A percentile compares a stretch with the other conserved stretches of the same genome.
phyloP scores from a whole-genome alignment of 495 filamentous ascomycete genomes.

The Pyrenopolyporus hunteri region DNA sequence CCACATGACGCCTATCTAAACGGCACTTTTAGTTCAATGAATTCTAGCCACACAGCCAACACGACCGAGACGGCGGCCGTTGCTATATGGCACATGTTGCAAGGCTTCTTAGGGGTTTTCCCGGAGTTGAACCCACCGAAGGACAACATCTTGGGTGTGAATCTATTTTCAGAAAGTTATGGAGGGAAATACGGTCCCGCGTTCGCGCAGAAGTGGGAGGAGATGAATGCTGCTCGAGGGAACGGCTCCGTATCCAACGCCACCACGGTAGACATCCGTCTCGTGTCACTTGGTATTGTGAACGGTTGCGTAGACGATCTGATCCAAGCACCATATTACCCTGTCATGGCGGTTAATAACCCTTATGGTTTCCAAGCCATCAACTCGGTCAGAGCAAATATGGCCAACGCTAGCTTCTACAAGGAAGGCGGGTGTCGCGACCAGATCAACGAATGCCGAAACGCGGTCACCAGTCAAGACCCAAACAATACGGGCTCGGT shows the following conservation, averaged over 20 bases:
- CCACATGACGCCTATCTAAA: constrained; percentile 50
- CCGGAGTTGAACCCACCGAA: constrained; percentile 66
- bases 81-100: constrained; percentile 73
- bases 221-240: constrained; percentile 62
- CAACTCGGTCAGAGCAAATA: constrained; percentile 48
- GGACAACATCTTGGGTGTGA: constrained; percentile 56
- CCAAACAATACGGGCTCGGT: constrained; percentile 53
- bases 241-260: constrained; percentile 55
- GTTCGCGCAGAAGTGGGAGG: constrained; percentile 66
- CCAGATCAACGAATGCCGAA: constrained; percentile 57
- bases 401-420: constrained; percentile 53
- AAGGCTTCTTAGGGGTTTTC: constrained; percentile 68
- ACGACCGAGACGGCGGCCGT: constrained; percentile 68
- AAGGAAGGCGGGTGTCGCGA: constrained; percentile 58
- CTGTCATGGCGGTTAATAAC: constrained; percentile 73
- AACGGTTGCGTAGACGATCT: constrained; percentile 80
- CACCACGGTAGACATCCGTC: constrained; percentile 58
- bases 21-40: constrained; percentile 68
- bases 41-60: constrained; percentile 61
- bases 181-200: constrained; percentile 68
- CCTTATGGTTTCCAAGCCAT: constrained; percentile 74
- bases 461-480: constrained; percentile 50
- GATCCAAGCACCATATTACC: constrained; percentile 71
- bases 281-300: constrained; percentile 64
- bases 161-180: constrained; percentile 69